A percentile compares a stretch with the other conserved stretches of the same genome.
These are phyloP conservation scores for Puya raimondii DNA, from an alignment of 176 grass and related monocot genomes.

Conservation along the genomic window DNA sequence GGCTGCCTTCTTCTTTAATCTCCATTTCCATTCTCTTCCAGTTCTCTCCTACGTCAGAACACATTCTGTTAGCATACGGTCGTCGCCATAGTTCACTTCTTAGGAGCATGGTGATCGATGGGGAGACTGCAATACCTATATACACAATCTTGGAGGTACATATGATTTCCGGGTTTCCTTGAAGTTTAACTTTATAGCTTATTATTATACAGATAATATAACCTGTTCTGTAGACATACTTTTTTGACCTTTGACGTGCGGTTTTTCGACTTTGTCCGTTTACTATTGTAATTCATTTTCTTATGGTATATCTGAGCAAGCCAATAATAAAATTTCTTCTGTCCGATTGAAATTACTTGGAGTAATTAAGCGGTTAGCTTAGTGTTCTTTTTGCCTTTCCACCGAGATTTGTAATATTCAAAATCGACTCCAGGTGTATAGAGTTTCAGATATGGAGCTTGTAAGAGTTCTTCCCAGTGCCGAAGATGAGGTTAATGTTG, in stretches of 20 bases:
- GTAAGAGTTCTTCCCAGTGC: slow-evolving; percentile 81
- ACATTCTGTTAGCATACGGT: slow-evolving; percentile 96
- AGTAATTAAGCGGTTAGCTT: too few relatives aligned
- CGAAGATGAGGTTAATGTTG: slow-evolving; percentile 97
- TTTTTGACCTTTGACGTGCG: too few relatives aligned
- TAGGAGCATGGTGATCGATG: slow-evolving; percentile 85
- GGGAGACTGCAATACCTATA: slow-evolving; percentile 75
- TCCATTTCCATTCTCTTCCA: slow-evolving; percentile 31
- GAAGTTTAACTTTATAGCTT: slow-evolving; percentile 4
- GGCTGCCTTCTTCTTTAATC: background rate
- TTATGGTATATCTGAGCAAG: too few relatives aligned
- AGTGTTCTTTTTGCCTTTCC: background rate
- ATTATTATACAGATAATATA: background rate
- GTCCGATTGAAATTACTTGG: too few relatives aligned
- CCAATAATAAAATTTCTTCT: too few relatives aligned
- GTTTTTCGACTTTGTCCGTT: too few relatives aligned
- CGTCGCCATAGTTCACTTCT: slow-evolving; percentile 85
- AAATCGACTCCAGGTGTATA: slow-evolving; percentile 61
- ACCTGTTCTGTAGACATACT: background rate
- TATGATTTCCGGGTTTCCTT: background rate
- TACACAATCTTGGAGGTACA: slow-evolving; percentile 98
- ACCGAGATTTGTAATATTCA: background rate
- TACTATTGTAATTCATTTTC: too few relatives aligned
- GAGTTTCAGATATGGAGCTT: slow-evolving; percentile 98
- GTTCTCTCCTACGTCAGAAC: slow-evolving; percentile 96